Base-by-base conservation (phyloP, 306 rosid species). In the Prinsepia uniflora region DNA sequence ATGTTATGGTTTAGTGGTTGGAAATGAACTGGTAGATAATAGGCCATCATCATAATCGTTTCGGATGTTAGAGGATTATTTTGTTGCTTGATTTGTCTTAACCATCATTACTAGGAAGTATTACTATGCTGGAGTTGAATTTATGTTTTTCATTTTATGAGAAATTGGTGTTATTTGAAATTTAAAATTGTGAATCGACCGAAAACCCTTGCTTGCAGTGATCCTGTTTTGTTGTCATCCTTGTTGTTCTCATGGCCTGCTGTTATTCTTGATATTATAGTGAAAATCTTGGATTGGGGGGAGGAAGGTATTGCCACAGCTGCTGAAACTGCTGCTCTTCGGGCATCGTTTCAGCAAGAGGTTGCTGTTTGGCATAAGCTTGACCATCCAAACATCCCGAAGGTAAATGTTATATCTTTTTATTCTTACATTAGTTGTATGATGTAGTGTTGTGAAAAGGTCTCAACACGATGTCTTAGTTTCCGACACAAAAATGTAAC, bases 321-420 rank as follows among this genome's bases (percentile, higher is more conserved):
- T 64, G 79, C 85, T 71, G 85, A 82, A 80, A 78, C 82, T 22
- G 76, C 81, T 45, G 76, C 81, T 70, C 64, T 73, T 46, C 77
- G 89, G 72, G 70, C 83, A 0, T 84, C 86, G 0, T 87, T 87
- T 79, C 81, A 42, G 50, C 87, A 87, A 72, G 92, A 87, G 68
- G 86, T 82, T 76, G 84, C 86, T 57, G 87, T 83, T 66, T 87
- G 92, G 89, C 86, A 78, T 80, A 82, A 80, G 60, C 86, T 87
- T 76, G 86, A 81, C 76, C 89, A 87, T 76, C 89, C 84, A 69
- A 87, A 87, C 66, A 80, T 87, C 57, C 84, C 89, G 3, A 87
- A 87, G 89, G 87, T 87, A 73, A 40, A 55, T 53, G 11, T 20
- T 45, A 57, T 24, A 17, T 59, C n/a, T 10, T 5, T 9, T 24